phyloP scores from a whole-genome alignment of 371 early-diverging fungal genomes.

The Parasitella parasitica region DNA sequence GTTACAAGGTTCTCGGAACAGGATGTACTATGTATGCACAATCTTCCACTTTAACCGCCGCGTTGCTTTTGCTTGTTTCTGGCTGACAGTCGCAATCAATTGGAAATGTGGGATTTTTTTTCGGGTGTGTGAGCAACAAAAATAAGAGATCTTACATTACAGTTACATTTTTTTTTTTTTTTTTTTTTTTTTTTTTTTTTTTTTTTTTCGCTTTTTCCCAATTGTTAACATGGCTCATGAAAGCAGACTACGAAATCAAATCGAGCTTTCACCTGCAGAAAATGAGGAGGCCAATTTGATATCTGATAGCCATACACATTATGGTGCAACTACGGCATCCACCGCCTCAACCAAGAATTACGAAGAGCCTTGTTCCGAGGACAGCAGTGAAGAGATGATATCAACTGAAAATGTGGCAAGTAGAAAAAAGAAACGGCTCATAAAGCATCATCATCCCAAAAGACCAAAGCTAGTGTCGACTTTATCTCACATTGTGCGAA shows the following conservation, averaged over 20 bases:
- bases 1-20: too few relatives aligned
- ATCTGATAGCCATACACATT: neutral
- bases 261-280: neutral
- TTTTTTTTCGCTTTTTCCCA: neutral
- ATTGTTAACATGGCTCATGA: conserved; percentile 4
- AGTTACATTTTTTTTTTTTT: neutral
- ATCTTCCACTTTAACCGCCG: neutral
- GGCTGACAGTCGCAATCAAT: neutral
- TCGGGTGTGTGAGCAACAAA: neutral
- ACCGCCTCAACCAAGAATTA: neutral
- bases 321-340: neutral
- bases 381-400: conserved; percentile 24
- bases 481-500: conserved; percentile 25
- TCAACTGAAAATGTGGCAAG: conserved; percentile 20
- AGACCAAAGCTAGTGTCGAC: conserved; percentile 21
- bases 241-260: conserved; percentile 1
- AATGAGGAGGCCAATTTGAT: neutral
- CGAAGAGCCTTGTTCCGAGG: conserved; percentile 5
- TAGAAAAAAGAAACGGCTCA: conserved; percentile 35
- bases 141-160: neutral
- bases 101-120: neutral
- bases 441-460: conserved; percentile 22
- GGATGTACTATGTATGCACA: too few relatives aligned
- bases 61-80: neutral
- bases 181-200: neutral